Conservation (phyloP, 192 early-diverging fungal genomes). For the Mortierella claussenii region DNA sequence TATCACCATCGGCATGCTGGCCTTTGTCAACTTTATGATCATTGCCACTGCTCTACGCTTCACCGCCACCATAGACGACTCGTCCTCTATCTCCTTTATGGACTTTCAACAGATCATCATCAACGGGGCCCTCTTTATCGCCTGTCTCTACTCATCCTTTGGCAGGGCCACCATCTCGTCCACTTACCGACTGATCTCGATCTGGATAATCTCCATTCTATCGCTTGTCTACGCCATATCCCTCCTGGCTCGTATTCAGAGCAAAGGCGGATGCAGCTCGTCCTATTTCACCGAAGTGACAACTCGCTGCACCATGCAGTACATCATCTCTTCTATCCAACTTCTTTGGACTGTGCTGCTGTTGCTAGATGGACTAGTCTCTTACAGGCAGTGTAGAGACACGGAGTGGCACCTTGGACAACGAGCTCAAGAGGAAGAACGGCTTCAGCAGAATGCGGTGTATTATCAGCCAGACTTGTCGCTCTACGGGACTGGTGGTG, state of each 20-base stretch:
- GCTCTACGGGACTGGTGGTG: neutral
- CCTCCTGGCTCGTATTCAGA: constrained; percentile 7
- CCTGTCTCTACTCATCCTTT: constrained; percentile 8
- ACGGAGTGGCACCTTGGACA: constrained; percentile 2
- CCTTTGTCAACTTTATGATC: constrained; percentile 11
- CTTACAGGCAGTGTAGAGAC: constrained; percentile 1
- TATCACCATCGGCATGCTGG: neutral
- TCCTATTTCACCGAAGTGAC: neutral
- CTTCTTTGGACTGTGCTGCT: constrained; percentile 8
- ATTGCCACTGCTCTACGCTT: neutral
- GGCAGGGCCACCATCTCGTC: neutral
- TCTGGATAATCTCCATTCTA: constrained; percentile 9
- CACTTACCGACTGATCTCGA: constrained; percentile 5
- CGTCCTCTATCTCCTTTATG: neutral
- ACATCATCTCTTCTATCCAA: constrained; percentile 9
- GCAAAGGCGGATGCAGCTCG: constrained; percentile 4
- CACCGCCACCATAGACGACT: neutral
- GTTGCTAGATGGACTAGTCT: neutral
- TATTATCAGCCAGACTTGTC: constrained; percentile 28
- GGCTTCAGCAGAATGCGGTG: neutral
- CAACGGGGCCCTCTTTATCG: constrained; percentile 16
- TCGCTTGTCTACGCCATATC: constrained; percentile 11
- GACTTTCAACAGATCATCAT: constrained; percentile 25
- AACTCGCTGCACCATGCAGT: constrained; percentile 16
- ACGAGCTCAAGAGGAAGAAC: constrained; percentile 23